Percentiles rank a stretch among this genome's conserved stretches.
Evolutionary conservation across 164 flowering plant genomes (phyloP).

Genomic region (Umbilicus rupestris): DNA sequence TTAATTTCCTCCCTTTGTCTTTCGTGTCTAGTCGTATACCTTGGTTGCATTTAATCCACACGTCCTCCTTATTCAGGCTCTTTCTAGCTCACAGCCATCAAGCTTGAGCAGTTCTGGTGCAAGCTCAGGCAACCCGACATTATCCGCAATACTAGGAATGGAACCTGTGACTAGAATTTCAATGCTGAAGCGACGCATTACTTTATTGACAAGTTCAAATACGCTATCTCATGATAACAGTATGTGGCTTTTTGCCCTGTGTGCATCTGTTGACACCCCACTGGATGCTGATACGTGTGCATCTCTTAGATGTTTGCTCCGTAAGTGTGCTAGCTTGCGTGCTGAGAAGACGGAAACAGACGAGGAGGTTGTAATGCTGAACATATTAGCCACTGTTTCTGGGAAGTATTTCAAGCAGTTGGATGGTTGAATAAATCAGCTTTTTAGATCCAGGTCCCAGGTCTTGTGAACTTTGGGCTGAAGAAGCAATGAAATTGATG

Average conservation of each 20-base stretch:
- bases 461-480: not conserved
- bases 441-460: not conserved
- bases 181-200: constrained; percentile 47
- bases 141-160: constrained; percentile 49
- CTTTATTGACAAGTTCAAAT: constrained; percentile 22
- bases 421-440: not conserved
- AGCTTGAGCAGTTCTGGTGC: constrained; percentile 8
- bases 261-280: constrained; percentile 68
- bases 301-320: constrained; percentile 53
- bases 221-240: constrained; percentile 34
- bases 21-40: not conserved
- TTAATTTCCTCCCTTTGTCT: not conserved
- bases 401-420: not conserved
- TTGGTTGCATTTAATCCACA: not conserved
- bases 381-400: constrained; percentile 1
- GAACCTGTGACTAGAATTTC: constrained; percentile 52
- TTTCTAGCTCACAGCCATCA: no score
- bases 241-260: constrained; percentile 66
- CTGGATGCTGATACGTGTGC: constrained; percentile 68
- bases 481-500: not conserved
- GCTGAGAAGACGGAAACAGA: constrained; percentile 50
- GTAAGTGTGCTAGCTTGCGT: constrained; percentile 67
- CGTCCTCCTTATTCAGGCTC: no score
- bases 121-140: constrained; percentile 22
- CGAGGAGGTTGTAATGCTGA: not conserved